Evolutionary conservation across 768 basidiomycete genomes (phyloP).

Genomic region (Calocera cornea): DNA sequence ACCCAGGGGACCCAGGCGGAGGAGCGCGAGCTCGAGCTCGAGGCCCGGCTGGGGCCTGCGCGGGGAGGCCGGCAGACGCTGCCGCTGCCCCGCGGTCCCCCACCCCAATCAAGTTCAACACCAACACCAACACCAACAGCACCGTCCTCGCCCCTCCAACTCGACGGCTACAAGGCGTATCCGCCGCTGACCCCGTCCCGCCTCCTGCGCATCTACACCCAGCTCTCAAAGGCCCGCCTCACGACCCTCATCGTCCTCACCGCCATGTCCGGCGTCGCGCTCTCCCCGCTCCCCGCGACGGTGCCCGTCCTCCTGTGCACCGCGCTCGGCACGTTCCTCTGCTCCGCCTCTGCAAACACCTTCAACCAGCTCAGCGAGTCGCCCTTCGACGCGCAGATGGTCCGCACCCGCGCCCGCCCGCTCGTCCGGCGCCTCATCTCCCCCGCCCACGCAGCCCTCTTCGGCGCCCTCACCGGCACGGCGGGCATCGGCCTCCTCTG

Average conservation of each 20-base stretch:
- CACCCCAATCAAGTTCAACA: too few relatives aligned
- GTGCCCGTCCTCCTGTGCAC: constrained; percentile 76
- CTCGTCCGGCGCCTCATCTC: constrained; percentile 75
- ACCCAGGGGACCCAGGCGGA: too few relatives aligned
- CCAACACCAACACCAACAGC: background rate
- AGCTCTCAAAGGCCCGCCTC: constrained; percentile 75
- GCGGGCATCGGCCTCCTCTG: constrained; percentile 67
- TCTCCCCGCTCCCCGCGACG: constrained; percentile 76
- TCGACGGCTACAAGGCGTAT: background rate
- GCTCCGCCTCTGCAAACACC: constrained; percentile 85
- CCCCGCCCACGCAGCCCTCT: constrained; percentile 69
- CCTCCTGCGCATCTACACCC: constrained; percentile 49
- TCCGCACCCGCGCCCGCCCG: constrained; percentile 74
- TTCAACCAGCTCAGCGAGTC: constrained; percentile 91
- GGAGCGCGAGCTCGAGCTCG: too few relatives aligned
- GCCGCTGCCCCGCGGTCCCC: too few relatives aligned
- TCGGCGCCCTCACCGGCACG: constrained; percentile 62
- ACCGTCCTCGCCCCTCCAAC: background rate
- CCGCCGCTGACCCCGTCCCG: constrained; percentile 32
- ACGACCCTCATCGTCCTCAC: constrained; percentile 75
- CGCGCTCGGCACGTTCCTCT: constrained; percentile 78
- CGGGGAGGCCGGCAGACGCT: too few relatives aligned
- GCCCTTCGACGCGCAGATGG: constrained; percentile 95
- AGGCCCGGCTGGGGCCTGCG: too few relatives aligned
- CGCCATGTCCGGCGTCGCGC: constrained; percentile 81